Base-by-base conservation (phyloP, 75 land plant species). In the Pinus tabuliformis region DNA sequence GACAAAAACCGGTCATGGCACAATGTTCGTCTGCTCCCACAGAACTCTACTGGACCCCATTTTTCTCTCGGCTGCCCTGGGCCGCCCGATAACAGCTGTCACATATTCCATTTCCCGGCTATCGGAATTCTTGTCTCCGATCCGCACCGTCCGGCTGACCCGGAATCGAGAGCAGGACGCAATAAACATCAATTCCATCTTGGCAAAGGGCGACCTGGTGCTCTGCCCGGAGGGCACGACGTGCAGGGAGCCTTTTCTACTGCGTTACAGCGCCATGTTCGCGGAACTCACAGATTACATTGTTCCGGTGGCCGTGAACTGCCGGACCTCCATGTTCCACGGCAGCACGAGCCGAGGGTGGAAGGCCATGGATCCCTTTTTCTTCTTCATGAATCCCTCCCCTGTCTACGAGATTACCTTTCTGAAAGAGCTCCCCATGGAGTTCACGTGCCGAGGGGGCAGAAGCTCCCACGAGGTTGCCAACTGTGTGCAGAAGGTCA, bases 171-270 rank as follows among this genome's bases (percentile, higher is more conserved):
- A 76, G 13, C 52, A 54, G 20, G 82, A 81, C 56, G 74, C 81
- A 3, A 58, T 21, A 16, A 81, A 58, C 24, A 81, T 81, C 7
- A 45, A 45, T 45, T 45, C 49, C 7, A 28, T 57, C 3, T 64
- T 82, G 9, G 66, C 30, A 57, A 22, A 33, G 75, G 83, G 75
- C 11, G 81, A 82, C 60, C 45, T 82, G 57, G 52, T 73, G 5
- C 58, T 82, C 11, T 82, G 83, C 42, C 83, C 83, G 3, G 83
- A 82, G 30, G 83, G 83, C 1, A 82, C 83, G 13, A 82, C 83
- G 0, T 82, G 83, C 76, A 26, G 83, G 39, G 83, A 82, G 68
- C 83, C 81, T 21, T 82, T 72, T 56, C 75, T 82, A 4, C 83
- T 82, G 57, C 74, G 81, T 0, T 82, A 72, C 75, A 78, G 81